A percentile compares a stretch with the other conserved stretches of the same genome.
Conservation (phyloP, 192 early-diverging fungal species). For the Backusella macrospora region DNA sequence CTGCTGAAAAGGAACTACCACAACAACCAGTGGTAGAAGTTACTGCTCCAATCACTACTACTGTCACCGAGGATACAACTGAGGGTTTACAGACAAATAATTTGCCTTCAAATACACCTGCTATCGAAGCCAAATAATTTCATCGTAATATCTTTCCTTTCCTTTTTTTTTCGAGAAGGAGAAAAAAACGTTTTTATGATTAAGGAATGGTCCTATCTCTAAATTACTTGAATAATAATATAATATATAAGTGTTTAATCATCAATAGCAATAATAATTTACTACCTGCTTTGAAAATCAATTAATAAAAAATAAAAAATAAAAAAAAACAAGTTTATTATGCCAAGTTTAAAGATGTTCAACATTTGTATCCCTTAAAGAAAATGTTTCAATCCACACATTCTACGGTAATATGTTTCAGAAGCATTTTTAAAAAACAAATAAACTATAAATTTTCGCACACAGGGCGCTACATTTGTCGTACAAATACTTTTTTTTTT, state of each 20-base stretch:
- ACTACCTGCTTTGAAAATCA: neutral
- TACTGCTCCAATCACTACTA: neutral
- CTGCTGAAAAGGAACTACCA: conserved; percentile 5
- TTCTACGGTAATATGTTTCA: neutral
- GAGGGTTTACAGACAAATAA: neutral
- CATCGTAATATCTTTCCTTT: neutral
- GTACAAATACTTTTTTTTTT: neutral
- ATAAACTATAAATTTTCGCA: neutral
- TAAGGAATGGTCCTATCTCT: neutral
- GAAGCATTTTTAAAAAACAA: neutral
- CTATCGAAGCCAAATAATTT: neutral
- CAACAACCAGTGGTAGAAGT: neutral
- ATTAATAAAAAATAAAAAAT: neutral
- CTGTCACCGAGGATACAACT: neutral
- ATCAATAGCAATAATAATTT: neutral
- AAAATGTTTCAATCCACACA: too few relatives aligned
- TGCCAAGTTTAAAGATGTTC: neutral
- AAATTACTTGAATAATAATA: neutral
- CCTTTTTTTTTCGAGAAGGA: neutral
- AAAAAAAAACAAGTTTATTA: neutral
- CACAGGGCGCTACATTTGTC: neutral
- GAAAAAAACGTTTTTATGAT: too few relatives aligned
- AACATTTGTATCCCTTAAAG: neutral
- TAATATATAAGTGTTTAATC: conserved; percentile 3
- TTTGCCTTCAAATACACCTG: conserved; percentile 1